Percentiles rank a stretch among this genome's conserved stretches.
phyloP scores from a whole-genome alignment of 2,329 filamentous ascomycete species.

The Aspergillus unguis region DNA sequence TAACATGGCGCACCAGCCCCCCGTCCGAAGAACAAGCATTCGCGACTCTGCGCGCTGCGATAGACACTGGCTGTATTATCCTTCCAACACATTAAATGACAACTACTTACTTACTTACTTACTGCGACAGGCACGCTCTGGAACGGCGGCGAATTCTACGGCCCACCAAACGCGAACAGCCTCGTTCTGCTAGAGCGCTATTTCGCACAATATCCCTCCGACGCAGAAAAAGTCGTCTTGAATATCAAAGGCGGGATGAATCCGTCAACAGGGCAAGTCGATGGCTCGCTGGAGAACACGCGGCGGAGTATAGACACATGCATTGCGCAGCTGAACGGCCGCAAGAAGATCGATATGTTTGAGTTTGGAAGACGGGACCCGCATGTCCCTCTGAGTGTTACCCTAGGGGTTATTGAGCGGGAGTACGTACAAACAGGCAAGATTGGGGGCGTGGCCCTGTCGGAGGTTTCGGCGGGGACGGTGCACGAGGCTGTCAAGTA shows the following conservation, averaged over 20 bases:
- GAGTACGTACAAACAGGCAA: slow-evolving; percentile 38
- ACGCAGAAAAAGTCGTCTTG: slow-evolving; percentile 26
- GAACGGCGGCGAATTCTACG: slow-evolving; percentile 35
- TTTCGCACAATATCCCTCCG: slow-evolving; percentile 27
- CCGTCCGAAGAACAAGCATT: slow-evolving; percentile 5
- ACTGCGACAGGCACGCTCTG: slow-evolving; percentile 11
- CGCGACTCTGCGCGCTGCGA: background rate
- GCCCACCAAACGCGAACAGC: slow-evolving; percentile 29
- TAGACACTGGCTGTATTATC: background rate
- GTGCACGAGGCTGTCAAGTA: slow-evolving; percentile 40
- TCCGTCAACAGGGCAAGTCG: slow-evolving; percentile 33
- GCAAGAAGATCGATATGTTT: slow-evolving; percentile 58
- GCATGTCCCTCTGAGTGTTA: slow-evolving; percentile 43
- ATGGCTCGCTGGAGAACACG: slow-evolving; percentile 51
- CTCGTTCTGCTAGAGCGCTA: slow-evolving; percentile 28
- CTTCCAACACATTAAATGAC: too few species aligned
- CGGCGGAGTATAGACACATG: slow-evolving; percentile 53
- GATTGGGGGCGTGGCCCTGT: slow-evolving; percentile 35
- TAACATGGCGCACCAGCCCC: background rate
- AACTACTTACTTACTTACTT: background rate
- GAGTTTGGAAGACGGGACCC: slow-evolving; percentile 54
- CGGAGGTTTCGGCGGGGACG: slow-evolving; percentile 34
- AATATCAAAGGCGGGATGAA: slow-evolving; percentile 30
- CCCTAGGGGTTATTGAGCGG: background rate
- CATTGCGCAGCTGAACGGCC: slow-evolving; percentile 43